Evolutionary conservation across 1,284 basidiomycete species (phyloP), one percentile per base, ranked within the genome.

Genomic region (Sanghuangporus baumii): DNA sequence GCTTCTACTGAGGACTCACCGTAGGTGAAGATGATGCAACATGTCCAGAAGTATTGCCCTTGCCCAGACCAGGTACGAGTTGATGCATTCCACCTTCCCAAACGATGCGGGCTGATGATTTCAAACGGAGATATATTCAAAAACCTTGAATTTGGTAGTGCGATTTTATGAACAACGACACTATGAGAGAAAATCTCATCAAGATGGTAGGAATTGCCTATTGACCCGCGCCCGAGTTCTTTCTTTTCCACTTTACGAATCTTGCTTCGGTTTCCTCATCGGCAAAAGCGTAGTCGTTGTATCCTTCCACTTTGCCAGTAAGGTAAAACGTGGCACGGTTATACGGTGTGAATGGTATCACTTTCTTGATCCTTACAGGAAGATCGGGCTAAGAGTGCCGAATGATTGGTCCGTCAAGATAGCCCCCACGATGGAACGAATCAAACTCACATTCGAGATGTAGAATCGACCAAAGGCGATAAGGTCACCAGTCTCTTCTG

Each of bases 391-490:
- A 55, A 36, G 31, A 20, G n/a, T 34, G 2, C 16, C 51, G 11
- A 46, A 11, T 9, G 26, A 47, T 43, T 9, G 18, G 18, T n/a
- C 14, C 12, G 6, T 14, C 18, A 52, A 14, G 3, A 9, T 40
- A 11, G 37, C 40, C 16, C 16, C n/a, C 54, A 26, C 20, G 11
- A 38, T 23, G 12, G 16, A 31, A 18, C 8, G 31, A 31, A 31
- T 31, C 26, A 43, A 9, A 68, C 76, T 68, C 59, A 79, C 74
- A 65, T 81, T 80, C 0, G 76, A 70, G 59, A 84, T 80, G 67
- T 80, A 86, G 58, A 70, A 70, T 8, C 83, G 71, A 1, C 81
- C 84, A 63, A 82, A 79, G 0, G 77, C 79, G 54, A 82, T 70
- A 7, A 81, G 47, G 66, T 79, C 69, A 62, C 73, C 71, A 65